Conservation (phyloP, 352 stramenopile species). For the Pythium coloratum region DNA sequence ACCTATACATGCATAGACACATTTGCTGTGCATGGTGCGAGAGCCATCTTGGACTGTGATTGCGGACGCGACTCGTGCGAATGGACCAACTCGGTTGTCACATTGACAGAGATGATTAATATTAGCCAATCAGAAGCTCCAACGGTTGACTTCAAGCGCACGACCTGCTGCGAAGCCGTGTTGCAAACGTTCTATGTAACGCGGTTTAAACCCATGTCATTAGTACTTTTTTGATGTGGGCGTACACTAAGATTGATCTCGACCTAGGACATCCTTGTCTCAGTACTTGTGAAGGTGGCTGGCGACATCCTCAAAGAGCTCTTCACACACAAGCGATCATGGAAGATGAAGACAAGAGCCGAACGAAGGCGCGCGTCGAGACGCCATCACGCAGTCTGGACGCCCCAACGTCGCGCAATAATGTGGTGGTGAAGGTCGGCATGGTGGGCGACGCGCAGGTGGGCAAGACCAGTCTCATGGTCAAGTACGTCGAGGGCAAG, state of each 20-base stretch:
- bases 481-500: constrained; percentile 96
- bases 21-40: background rate
- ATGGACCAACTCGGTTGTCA: constrained; percentile 9
- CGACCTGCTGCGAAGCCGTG: constrained; percentile 1
- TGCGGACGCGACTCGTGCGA: background rate
- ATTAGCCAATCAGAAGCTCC: background rate
- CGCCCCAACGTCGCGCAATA: constrained; percentile 56
- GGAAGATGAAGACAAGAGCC: constrained; percentile 20
- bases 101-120: constrained; percentile 4
- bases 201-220: constrained; percentile 3
- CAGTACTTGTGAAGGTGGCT: background rate
- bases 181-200: background rate
- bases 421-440: constrained; percentile 90
- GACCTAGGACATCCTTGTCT: background rate
- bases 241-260: background rate
- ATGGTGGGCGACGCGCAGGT: constrained; percentile 95
- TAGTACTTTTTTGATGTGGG: background rate
- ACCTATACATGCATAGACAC: no score
- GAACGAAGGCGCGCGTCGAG: constrained; percentile 22
- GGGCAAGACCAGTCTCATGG: constrained; percentile 95
- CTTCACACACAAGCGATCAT: constrained; percentile 1
- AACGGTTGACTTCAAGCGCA: background rate
- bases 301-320: constrained; percentile 4
- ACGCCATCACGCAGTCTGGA: constrained; percentile 23
- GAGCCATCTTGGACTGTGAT: background rate